Percentiles rank a stretch among this genome's conserved stretches.
Evolutionary conservation across 306 rosid genomes (phyloP).

Genomic region (Parietaria judaica): DNA sequence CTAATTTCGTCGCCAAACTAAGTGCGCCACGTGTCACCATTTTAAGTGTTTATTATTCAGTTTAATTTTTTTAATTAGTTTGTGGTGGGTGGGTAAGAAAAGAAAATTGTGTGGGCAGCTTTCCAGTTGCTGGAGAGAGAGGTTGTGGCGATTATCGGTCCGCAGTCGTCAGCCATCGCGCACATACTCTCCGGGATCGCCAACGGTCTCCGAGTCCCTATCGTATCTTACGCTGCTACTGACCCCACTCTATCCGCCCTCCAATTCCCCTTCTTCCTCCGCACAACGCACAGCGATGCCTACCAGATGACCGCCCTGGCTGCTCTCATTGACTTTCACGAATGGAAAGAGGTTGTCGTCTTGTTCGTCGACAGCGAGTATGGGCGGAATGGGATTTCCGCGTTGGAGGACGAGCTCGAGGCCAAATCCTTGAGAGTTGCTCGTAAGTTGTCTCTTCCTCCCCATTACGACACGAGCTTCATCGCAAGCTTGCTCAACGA

Average conservation of each 20-base stretch:
- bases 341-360: conserved; percentile 78
- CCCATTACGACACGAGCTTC: conserved; percentile 36
- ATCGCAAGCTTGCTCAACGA: conserved; percentile 48
- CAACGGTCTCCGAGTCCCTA: conserved; percentile 79
- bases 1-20: no score
- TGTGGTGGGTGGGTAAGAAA: no score
- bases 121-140: conserved; percentile 68
- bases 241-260: conserved; percentile 87
- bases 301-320: conserved; percentile 86
- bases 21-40: no score
- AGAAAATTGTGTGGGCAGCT: no score
- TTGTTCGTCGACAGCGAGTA: conserved; percentile 69
- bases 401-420: conserved; percentile 62
- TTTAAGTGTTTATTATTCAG: neutral
- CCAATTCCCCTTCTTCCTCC: conserved; percentile 79
- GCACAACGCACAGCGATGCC: conserved; percentile 58
- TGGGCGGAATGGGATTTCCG: conserved; percentile 82
- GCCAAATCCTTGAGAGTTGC: conserved; percentile 42
- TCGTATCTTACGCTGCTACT: conserved; percentile 81
- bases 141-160: conserved; percentile 71
- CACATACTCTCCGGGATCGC: conserved; percentile 71
- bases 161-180: conserved; percentile 78
- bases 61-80: neutral
- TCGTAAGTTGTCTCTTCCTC: conserved; percentile 53
- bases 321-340: conserved; percentile 51